Percentiles rank a stretch among this genome's conserved stretches.
phyloP scores from a whole-genome alignment of 2,329 filamentous ascomycete species.

The Sporothrix globosa region DNA sequence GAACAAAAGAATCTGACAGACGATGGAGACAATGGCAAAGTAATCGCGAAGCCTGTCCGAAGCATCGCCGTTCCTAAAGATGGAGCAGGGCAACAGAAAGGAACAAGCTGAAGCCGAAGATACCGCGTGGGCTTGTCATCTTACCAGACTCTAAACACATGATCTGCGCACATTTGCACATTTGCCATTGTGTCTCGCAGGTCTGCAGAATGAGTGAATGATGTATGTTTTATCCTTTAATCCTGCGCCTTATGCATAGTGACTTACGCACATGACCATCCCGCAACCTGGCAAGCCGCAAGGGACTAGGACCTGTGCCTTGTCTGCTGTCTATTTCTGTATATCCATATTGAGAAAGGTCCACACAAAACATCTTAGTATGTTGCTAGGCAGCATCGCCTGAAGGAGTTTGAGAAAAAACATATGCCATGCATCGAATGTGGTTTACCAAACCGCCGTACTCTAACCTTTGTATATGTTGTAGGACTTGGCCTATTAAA shows the following conservation, averaged over 20 bases:
- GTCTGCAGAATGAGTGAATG: background rate
- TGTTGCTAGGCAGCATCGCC: too few relatives aligned
- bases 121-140: background rate
- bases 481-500: too few relatives aligned
- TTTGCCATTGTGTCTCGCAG: background rate
- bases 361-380: background rate
- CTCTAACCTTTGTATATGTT: too few relatives aligned
- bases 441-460: too few relatives aligned
- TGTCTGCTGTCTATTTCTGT: background rate
- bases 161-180: background rate
- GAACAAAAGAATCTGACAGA: background rate
- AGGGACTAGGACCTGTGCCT: constrained; percentile 9
- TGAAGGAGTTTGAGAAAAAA: too few relatives aligned
- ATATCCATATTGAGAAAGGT: background rate
- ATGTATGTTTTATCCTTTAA: background rate
- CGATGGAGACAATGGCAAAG: background rate
- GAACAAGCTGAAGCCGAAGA: background rate
- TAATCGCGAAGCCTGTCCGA: constrained; percentile 9
- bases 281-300: background rate
- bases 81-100: too few relatives aligned
- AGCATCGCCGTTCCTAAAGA: background rate
- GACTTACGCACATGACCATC: constrained; percentile 13
- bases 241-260: constrained; percentile 12
- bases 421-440: too few relatives aligned
- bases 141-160: constrained; percentile 4